phyloP scores from a whole-genome alignment of 2,329 filamentous ascomycete species.

The Penicillium sp. region DNA sequence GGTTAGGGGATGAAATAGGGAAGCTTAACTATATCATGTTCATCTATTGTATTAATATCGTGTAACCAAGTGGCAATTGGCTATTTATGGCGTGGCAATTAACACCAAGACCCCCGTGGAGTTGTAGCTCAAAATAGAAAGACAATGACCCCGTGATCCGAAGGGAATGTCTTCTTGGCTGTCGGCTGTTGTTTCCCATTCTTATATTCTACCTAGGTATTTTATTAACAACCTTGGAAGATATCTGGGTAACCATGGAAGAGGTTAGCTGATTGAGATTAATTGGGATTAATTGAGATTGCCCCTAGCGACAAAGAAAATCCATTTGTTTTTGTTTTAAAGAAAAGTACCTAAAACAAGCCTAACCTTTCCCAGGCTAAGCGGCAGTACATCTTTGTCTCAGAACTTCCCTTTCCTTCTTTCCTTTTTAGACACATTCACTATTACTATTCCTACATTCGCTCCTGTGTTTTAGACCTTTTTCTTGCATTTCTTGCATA shows the following conservation, averaged over 20 bases:
- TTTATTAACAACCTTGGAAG: not conserved
- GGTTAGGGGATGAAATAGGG: not conserved
- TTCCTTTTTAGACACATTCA: not conserved
- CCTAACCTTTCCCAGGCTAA: constrained; percentile 1
- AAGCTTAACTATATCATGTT: no score
- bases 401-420: not conserved
- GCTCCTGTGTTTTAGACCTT: constrained; percentile 1
- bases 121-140: not conserved
- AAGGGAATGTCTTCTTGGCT: not conserved
- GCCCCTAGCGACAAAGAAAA: constrained; percentile 16
- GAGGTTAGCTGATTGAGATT: no score
- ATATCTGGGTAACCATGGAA: no score
- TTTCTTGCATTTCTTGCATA: not conserved
- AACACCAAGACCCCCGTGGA: not conserved
- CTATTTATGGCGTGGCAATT: not conserved
- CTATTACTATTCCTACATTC: not conserved
- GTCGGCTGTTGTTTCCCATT: not conserved
- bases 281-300: not conserved
- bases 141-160: not conserved
- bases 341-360: not conserved
- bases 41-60: no score
- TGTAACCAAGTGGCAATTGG: not conserved
- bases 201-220: not conserved
- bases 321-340: no score
- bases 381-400: constrained; percentile 9